Percentiles rank a stretch among this genome's conserved stretches.
Evolutionary conservation across 345 rosid species (phyloP).

Genomic region (Gossypium australe): DNA sequence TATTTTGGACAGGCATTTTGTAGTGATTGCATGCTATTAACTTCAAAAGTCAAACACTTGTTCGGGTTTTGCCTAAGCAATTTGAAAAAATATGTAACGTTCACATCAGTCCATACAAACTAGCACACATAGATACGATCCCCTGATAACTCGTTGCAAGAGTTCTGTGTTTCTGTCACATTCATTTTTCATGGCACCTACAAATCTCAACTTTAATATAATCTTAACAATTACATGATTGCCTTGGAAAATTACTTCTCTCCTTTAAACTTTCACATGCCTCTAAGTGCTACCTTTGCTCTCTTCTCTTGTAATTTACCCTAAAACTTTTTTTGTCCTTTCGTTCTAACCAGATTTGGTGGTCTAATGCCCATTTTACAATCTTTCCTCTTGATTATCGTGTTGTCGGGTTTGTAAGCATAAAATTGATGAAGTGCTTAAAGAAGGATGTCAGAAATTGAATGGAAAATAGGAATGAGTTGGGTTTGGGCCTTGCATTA

Average conservation of each 20-base stretch:
- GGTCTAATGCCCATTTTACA: neutral
- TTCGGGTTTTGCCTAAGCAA: neutral
- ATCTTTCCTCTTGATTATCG: neutral
- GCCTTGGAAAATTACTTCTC: neutral
- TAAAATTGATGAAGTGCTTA: neutral
- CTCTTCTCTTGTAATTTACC: neutral
- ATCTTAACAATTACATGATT: neutral
- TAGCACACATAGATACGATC: neutral
- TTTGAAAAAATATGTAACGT: neutral
- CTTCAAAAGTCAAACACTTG: neutral
- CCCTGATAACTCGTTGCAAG: neutral
- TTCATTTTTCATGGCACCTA: neutral
- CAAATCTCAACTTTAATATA: neutral
- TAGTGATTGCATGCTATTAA: neutral
- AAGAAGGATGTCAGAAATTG: neutral
- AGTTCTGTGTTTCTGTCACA: neutral
- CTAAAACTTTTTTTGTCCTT: neutral
- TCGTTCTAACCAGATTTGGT: neutral
- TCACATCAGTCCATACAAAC: neutral
- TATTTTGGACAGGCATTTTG: neutral
- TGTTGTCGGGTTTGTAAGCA: neutral
- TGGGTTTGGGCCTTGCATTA: neutral
- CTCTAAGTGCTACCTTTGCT: neutral
- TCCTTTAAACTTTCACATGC: neutral
- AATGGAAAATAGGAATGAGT: neutral